Conservation (phyloP, 495 filamentous ascomycete species). For the Melanomma pulvis-pyrius region DNA sequence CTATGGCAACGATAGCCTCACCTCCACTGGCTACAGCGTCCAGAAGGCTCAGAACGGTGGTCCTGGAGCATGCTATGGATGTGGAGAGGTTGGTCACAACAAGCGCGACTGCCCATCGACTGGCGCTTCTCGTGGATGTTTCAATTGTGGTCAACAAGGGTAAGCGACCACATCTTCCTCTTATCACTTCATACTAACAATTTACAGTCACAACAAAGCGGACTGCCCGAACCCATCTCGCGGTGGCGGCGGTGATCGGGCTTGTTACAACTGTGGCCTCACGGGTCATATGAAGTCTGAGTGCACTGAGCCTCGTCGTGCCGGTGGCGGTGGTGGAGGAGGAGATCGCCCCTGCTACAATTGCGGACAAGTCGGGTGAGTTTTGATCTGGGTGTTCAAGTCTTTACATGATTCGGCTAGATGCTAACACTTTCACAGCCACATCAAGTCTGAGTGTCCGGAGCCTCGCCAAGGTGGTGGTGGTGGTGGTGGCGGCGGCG, state of each 20-base stretch:
- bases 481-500: constrained; percentile 71
- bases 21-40: constrained; percentile 5
- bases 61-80: constrained; percentile 56
- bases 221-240: constrained; percentile 69
- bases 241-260: constrained; percentile 51
- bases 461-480: constrained; percentile 64
- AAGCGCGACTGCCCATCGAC: constrained; percentile 41
- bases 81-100: constrained; percentile 45
- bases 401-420: background rate
- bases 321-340: constrained; percentile 71
- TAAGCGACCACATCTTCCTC: constrained; percentile 38
- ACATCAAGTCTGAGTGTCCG: constrained; percentile 68
- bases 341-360: constrained; percentile 54
- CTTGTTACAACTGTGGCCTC: constrained; percentile 55
- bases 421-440: constrained; percentile 45
- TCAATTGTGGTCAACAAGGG: constrained; percentile 77
- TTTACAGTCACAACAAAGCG: constrained; percentile 60
- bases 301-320: constrained; percentile 61
- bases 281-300: constrained; percentile 63
- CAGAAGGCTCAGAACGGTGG: constrained; percentile 20
- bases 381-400: background rate
- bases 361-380: constrained; percentile 41
- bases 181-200: background rate
- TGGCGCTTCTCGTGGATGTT: constrained; percentile 61
- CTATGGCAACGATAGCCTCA: constrained; percentile 1